phyloP scores from a whole-genome alignment of 2,329 filamentous ascomycete species.

The Aaosphaeria arxii region DNA sequence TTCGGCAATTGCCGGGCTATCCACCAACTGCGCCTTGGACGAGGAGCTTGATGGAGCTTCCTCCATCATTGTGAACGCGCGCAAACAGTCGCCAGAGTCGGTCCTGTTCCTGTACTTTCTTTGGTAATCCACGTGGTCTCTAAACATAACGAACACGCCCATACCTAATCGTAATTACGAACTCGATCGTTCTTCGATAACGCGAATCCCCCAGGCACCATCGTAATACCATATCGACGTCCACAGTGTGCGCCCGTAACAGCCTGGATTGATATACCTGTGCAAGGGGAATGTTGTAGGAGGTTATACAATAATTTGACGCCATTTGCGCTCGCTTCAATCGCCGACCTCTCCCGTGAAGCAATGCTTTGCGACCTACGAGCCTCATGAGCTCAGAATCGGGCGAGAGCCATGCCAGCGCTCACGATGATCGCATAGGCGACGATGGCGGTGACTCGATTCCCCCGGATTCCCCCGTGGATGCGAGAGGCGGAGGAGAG shows the following conservation, averaged over 20 bases:
- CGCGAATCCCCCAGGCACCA: no score
- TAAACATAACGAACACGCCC: no score
- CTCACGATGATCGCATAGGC: conserved; percentile 53
- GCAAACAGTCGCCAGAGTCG: background rate
- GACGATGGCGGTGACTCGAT: conserved; percentile 47
- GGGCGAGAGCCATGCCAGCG: conserved; percentile 61
- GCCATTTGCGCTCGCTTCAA: background rate
- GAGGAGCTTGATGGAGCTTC: conserved; percentile 11
- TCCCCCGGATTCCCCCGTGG: conserved; percentile 53
- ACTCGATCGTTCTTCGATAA: no score
- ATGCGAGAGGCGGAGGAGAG: conserved; percentile 40
- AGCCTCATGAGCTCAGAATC: conserved; percentile 68
- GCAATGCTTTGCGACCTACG: conserved; percentile 52
- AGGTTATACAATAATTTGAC: no score
- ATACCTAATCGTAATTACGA: no score
- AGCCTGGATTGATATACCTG: no score
- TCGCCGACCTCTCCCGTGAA: conserved; percentile 24
- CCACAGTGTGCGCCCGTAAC: no score
- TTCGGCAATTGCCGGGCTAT: background rate
- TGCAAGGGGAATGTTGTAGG: no score
- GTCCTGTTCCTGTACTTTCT: background rate
- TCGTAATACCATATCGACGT: no score
- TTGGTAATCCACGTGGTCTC: no score
- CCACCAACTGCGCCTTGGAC: conserved; percentile 6
- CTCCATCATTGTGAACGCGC: background rate